These are phyloP conservation scores for Holtermanniella nyarrowii DNA, from an alignment of 768 basidiomycete species.

Conservation along the genomic window DNA sequence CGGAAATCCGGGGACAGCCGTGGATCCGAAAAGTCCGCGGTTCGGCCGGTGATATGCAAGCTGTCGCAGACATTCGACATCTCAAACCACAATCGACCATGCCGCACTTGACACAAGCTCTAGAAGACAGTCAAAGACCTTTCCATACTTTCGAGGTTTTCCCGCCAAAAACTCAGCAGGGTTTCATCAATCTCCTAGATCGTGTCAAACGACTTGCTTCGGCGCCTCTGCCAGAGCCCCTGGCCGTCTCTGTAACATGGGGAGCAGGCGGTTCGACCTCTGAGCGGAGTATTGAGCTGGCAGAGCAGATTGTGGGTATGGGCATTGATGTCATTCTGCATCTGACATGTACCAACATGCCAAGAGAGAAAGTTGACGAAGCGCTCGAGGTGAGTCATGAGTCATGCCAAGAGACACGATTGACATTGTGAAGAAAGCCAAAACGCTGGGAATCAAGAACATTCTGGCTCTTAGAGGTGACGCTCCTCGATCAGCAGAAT, in stretches of 20 bases:
- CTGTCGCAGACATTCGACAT: no score
- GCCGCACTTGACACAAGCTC: slow-evolving; percentile 53
- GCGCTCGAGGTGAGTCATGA: slow-evolving; percentile 32
- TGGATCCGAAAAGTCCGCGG: no score
- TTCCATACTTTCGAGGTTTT: slow-evolving; percentile 97
- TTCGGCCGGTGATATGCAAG: no score
- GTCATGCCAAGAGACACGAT: slow-evolving; percentile 40
- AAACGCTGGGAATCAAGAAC: slow-evolving; percentile 70
- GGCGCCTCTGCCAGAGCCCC: slow-evolving; percentile 56
- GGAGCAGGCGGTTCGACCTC: slow-evolving; percentile 90
- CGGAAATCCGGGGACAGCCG: no score
- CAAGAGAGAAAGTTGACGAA: slow-evolving; percentile 37
- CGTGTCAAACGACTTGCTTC: slow-evolving; percentile 69
- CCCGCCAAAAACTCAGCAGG: slow-evolving; percentile 78
- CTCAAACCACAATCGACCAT: no score
- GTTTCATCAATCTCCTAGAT: slow-evolving; percentile 79
- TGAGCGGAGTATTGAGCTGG: slow-evolving; percentile 77
- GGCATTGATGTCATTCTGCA: slow-evolving; percentile 38
- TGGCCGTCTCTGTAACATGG: slow-evolving; percentile 87
- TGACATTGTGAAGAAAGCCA: slow-evolving; percentile 52
- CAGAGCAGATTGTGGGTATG: slow-evolving; percentile 43
- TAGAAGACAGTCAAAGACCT: slow-evolving; percentile 48
- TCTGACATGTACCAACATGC: slow-evolving; percentile 42
- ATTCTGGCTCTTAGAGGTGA: slow-evolving; percentile 91
- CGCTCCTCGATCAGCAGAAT: slow-evolving; percentile 85